Evolutionary conservation across 768 basidiomycete species (phyloP).

Genomic region (Leucosporidium yakuticum): DNA sequence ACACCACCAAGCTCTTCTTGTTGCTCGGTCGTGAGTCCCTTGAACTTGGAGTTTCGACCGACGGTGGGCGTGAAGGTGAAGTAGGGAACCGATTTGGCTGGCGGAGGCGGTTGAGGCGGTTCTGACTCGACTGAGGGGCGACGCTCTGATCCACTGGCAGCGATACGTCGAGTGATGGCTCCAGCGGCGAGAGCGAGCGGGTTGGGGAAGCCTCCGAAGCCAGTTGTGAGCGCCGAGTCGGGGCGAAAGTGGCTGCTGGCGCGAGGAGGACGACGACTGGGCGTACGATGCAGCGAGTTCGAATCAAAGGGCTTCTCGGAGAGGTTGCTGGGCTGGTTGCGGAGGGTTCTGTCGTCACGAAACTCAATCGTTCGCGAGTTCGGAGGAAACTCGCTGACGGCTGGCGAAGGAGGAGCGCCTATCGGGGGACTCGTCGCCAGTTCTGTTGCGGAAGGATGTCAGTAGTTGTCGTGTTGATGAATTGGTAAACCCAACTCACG

Average conservation of each 20-base stretch:
- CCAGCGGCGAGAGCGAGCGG: conserved; percentile 46
- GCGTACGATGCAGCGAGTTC: conserved; percentile 14
- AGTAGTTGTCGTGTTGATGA: too few species aligned
- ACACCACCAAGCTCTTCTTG: conserved; percentile 86
- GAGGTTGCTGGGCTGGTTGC: too few species aligned
- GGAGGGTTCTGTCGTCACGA: conserved; percentile 7
- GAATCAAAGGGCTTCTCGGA: not conserved
- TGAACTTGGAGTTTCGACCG: conserved; percentile 43
- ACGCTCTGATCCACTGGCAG: conserved; percentile 46
- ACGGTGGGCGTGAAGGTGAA: conserved; percentile 68
- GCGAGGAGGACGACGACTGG: conserved; percentile 8
- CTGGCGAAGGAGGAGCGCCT: not conserved
- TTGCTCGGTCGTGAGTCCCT: conserved; percentile 68
- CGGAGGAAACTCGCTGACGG: conserved; percentile 10
- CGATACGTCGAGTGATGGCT: conserved; percentile 58
- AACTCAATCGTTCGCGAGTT: conserved; percentile 31
- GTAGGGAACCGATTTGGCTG: conserved; percentile 57
- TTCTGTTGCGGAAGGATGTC: too few species aligned
- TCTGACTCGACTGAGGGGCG: conserved; percentile 49
- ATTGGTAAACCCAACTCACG: too few species aligned
- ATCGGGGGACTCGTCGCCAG: too few species aligned
- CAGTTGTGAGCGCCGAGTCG: conserved; percentile 6
- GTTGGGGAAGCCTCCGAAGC: conserved; percentile 46
- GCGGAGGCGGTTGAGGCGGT: conserved; percentile 68
- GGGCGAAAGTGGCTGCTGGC: conserved; percentile 1